These are phyloP conservation scores for Curvularia verruculosa DNA, from an alignment of 2,329 filamentous ascomycete species.

Conservation along the genomic window DNA sequence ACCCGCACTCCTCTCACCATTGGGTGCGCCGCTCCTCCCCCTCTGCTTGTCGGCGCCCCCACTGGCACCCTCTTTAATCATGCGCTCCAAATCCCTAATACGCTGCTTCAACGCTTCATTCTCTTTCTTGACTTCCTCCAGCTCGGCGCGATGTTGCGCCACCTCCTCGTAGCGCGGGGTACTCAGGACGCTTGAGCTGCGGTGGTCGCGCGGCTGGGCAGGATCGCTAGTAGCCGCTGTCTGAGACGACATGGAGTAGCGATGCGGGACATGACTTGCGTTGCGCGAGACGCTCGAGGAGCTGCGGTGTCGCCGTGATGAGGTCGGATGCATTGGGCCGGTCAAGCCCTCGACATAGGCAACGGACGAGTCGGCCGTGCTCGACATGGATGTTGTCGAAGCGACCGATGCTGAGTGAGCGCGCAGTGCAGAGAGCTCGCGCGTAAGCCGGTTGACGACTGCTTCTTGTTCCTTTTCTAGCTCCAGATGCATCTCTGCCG, in stretches of 20 bases:
- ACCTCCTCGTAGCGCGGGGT: slow-evolving; percentile 53
- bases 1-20: slow-evolving; percentile 10
- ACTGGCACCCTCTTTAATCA: slow-evolving; percentile 37
- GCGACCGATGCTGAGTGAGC: slow-evolving; percentile 68
- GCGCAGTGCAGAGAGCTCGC: slow-evolving; percentile 85
- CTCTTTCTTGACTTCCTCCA: slow-evolving; percentile 58
- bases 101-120: slow-evolving; percentile 56
- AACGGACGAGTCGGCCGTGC: slow-evolving; percentile 56
- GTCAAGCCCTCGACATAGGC: slow-evolving; percentile 51
- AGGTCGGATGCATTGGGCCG: slow-evolving; percentile 59
- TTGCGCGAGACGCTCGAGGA: slow-evolving; percentile 59
- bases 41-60: slow-evolving; percentile 35
- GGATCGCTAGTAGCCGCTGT: slow-evolving; percentile 29
- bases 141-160: slow-evolving; percentile 52
- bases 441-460: slow-evolving; percentile 90
- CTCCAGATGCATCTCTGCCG: slow-evolving; percentile 85
- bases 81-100: slow-evolving; percentile 55
- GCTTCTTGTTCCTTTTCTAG: slow-evolving; percentile 96
- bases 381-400: slow-evolving; percentile 53
- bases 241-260: slow-evolving; percentile 42
- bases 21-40: slow-evolving; percentile 39
- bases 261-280: slow-evolving; percentile 30
- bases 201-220: slow-evolving; percentile 26
- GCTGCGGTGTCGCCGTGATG: slow-evolving; percentile 62
- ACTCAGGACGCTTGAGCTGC: slow-evolving; percentile 45